phyloP scores from a whole-genome alignment of 148 eudicot species.

The Silene uniflora region DNA sequence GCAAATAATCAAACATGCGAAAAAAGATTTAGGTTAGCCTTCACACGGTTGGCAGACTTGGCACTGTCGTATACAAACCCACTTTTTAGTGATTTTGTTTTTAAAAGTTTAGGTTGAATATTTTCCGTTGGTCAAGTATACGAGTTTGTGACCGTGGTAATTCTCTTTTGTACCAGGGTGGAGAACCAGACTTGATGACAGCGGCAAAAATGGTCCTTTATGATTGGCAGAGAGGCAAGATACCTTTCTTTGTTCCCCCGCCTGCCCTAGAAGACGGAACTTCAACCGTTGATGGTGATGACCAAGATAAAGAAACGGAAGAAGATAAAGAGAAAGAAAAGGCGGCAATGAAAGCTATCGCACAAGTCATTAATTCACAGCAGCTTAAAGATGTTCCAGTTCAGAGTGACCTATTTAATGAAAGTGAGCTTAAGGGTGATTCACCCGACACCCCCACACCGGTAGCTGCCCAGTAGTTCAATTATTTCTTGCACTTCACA shows the following conservation, averaged over 20 bases:
- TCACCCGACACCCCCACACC: conserved; percentile 19
- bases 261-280: conserved; percentile 48
- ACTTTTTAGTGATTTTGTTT: too few relatives aligned
- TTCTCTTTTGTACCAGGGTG: conserved; percentile 50
- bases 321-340: conserved; percentile 35
- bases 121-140: too few relatives aligned
- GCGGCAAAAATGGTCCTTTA: conserved; percentile 90
- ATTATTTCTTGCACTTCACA: background rate
- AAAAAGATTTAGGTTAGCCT: too few relatives aligned
- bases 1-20: too few relatives aligned
- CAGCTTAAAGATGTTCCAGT: conserved; percentile 67
- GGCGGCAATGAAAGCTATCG: conserved; percentile 66
- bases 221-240: conserved; percentile 98
- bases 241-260: conserved; percentile 93
- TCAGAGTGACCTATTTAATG: conserved; percentile 58
- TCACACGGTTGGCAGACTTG: too few relatives aligned
- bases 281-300: conserved; percentile 25
- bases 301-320: conserved; percentile 9
- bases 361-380: conserved; percentile 63
- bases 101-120: too few relatives aligned
- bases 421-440: conserved; percentile 65
- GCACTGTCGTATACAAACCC: too few relatives aligned
- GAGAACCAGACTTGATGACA: conserved; percentile 91
- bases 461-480: conserved; percentile 11
- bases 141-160: background rate